A percentile compares a stretch with the other conserved stretches of the same genome.
Evolutionary conservation across 2,329 filamentous ascomycete species (phyloP).

Genomic region (Penicillium fuscoglaucum): DNA sequence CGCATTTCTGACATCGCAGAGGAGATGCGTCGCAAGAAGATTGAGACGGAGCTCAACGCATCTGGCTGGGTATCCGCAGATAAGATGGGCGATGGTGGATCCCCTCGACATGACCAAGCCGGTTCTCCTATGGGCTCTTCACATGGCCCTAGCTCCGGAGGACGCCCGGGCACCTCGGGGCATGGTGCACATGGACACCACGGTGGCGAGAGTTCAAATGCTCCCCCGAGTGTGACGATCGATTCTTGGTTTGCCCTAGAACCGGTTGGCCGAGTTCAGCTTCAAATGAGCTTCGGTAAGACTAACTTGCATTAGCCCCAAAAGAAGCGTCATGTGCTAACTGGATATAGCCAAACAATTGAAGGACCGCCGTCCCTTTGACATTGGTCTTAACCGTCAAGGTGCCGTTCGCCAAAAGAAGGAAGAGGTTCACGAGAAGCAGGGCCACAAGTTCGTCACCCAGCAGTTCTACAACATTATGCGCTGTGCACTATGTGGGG

Average conservation of each 20-base stretch:
- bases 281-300: slow-evolving; percentile 80
- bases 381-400: slow-evolving; percentile 88
- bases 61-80: slow-evolving; percentile 97
- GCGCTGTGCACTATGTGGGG: slow-evolving; percentile 95
- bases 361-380: slow-evolving; percentile 77
- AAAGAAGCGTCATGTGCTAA: slow-evolving; percentile 17
- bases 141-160: slow-evolving; percentile 29
- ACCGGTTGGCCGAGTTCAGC: slow-evolving; percentile 86
- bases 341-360: slow-evolving; percentile 69
- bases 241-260: slow-evolving; percentile 98
- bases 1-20: slow-evolving; percentile 96
- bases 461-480: slow-evolving; percentile 99
- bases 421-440: slow-evolving; percentile 97
- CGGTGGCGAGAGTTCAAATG: slow-evolving; percentile 33
- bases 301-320: not conserved
- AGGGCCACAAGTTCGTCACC: slow-evolving; percentile 97
- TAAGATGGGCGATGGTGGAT: slow-evolving; percentile 71
- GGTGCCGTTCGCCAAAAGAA: slow-evolving; percentile 96
- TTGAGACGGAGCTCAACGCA: slow-evolving; percentile 91
- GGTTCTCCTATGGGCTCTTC: slow-evolving; percentile 51
- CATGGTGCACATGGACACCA: slow-evolving; percentile 29
- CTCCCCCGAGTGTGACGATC: slow-evolving; percentile 53
- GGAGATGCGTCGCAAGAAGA: slow-evolving; percentile 94
- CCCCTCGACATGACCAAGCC: slow-evolving; percentile 52
- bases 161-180: slow-evolving; percentile 27